Evolutionary conservation across 2,329 filamentous ascomycete genomes (phyloP).

Genomic region (Fusarium compactum): DNA sequence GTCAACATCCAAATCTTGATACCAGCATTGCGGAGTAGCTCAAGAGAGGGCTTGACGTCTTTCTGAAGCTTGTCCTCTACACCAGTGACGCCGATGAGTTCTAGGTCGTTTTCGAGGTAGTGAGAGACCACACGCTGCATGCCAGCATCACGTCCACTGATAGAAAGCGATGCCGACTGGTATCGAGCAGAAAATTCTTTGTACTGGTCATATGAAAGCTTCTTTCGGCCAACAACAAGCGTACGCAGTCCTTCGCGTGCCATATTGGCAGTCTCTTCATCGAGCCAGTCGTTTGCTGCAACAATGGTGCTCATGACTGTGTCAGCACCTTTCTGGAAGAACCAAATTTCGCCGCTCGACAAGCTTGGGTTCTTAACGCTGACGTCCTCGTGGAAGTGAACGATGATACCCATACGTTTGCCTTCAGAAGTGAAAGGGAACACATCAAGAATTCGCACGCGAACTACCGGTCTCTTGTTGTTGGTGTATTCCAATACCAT

Average conservation of each 20-base stretch:
- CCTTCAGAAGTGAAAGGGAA: conserved; percentile 98
- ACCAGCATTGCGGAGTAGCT: conserved; percentile 93
- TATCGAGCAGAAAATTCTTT: conserved; percentile 81
- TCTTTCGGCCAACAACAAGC: conserved; percentile 93
- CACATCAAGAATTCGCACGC: conserved; percentile 89
- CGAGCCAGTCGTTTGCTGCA: conserved; percentile 96
- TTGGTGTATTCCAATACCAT: conserved; percentile 86
- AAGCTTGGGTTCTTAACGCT: conserved; percentile 63
- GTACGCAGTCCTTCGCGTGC: conserved; percentile 95
- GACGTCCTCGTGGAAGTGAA: conserved; percentile 77
- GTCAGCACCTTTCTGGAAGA: conserved; percentile 98
- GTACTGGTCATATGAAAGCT: conserved; percentile 82
- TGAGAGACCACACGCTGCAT: conserved; percentile 85
- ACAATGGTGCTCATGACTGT: conserved; percentile 98
- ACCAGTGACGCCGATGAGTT: conserved; percentile 95
- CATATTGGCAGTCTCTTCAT: conserved; percentile 99
- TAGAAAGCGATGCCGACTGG: conserved; percentile 81
- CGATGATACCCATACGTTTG: conserved; percentile 97
- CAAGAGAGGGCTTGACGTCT: conserved; percentile 94
- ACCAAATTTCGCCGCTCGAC: conserved; percentile 87
- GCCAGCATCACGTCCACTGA: conserved; percentile 82
- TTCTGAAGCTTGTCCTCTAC: conserved; percentile 97
- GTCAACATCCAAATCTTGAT: conserved; percentile 99
- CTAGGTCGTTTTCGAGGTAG: conserved; percentile 87
- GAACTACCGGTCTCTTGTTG: conserved; percentile 79